Conservation (phyloP, 2,329 filamentous ascomycete genomes). For the Hymenoscyphus scutula region DNA sequence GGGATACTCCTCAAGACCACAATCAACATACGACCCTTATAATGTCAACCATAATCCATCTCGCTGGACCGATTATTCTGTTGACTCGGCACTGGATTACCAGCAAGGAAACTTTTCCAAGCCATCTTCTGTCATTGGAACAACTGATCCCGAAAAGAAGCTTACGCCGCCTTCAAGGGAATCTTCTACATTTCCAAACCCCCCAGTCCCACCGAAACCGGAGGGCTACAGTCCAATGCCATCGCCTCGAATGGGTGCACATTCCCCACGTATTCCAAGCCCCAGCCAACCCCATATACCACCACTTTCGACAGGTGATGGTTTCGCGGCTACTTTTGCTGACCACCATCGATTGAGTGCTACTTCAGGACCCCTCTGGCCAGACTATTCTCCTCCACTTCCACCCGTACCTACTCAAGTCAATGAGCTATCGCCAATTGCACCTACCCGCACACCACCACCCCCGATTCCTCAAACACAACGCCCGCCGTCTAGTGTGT, state of each 20-base stretch:
- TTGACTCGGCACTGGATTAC: slow-evolving; percentile 29
- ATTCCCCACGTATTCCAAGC: slow-evolving; percentile 14
- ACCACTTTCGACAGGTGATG: slow-evolving; percentile 27
- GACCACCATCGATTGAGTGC: slow-evolving; percentile 22
- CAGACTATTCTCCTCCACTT: slow-evolving; percentile 29
- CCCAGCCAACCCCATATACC: slow-evolving; percentile 24
- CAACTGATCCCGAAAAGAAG: slow-evolving; percentile 36
- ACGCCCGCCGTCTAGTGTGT: slow-evolving; percentile 28
- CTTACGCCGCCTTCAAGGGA: slow-evolving; percentile 44
- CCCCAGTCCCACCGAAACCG: slow-evolving; percentile 27
- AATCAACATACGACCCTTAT: slow-evolving; percentile 23
- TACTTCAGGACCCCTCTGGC: slow-evolving; percentile 24
- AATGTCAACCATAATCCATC: slow-evolving; percentile 21
- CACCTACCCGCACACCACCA: slow-evolving; percentile 24
- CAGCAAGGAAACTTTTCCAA: slow-evolving; percentile 19
- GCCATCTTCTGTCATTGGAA: slow-evolving; percentile 9
- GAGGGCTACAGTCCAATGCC: slow-evolving; percentile 30
- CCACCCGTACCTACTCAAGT: slow-evolving; percentile 18
- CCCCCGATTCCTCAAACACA: slow-evolving; percentile 23
- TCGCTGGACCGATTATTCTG: slow-evolving; percentile 34
- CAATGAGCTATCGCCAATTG: slow-evolving; percentile 14
- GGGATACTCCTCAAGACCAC: slow-evolving; percentile 19
- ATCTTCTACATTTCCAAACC: slow-evolving; percentile 39
- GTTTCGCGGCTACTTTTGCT: slow-evolving; percentile 27
- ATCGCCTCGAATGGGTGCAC: slow-evolving; percentile 22